Evolutionary conservation across 2,329 filamentous ascomycete genomes (phyloP), one percentile per base, ranked within the genome.

Genomic region (Fusarium tupiense): DNA sequence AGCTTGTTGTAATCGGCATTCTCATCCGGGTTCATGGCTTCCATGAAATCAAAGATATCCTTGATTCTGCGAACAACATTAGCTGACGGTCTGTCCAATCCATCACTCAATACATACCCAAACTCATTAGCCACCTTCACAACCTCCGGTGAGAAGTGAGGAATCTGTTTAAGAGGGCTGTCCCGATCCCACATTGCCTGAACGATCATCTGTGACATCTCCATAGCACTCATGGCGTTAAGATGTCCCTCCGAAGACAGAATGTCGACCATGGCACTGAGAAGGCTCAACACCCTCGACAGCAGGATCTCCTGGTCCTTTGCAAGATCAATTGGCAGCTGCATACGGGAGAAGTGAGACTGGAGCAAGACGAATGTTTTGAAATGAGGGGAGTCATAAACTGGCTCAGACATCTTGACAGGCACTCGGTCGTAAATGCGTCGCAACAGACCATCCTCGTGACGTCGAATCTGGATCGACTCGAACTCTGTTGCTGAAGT

Each of bases 121-220:
- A 91, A 93, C 66, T 93, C 91, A 80, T 93, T 93, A 50, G 94
- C 94, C 73, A 91, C 93, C 83, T 96, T 93, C 76, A 98, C 92
- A 58, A 93, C 92, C 70, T 96, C 92, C 43, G 92, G 90, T 22
- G 92, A 91, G 82, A 98, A 98, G 85, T 98, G 94, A 76, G 96
- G 96, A 80, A 99, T 98, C 84, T 99, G 96, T 86, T 98, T 98
- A 76, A 99, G 88, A 44, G 96, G 95, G 78, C 94, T 97, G 82
- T 99, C 96, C 66, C 95, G 93, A 84, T 99, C 96, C 96, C 96
- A 99, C 94, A 98, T 98, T 57, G 93, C 95, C 84, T 99, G 96
- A 7, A 99, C 95, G 61, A 97, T 94, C 96, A 99, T 99, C 81
- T 99, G 96, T 19, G 94, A 97, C 90, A 99, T 94, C 83, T 99